Evolutionary conservation across 116 monocot genomes (phyloP).

Genomic region (Cymodocea nodosa): DNA sequence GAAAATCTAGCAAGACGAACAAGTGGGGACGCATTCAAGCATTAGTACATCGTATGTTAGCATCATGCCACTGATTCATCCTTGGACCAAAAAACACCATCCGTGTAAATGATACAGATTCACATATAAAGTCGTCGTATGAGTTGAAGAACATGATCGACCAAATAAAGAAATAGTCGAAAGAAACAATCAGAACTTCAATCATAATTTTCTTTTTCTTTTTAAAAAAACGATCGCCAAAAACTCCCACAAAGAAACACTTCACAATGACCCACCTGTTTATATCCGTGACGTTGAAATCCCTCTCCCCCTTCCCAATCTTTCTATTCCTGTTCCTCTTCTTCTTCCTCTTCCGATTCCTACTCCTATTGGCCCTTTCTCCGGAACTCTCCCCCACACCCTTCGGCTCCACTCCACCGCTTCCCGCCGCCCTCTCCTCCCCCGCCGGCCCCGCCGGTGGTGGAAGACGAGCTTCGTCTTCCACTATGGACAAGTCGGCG

Average conservation of each 20-base stretch:
- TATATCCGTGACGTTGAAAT: slow-evolving; percentile 1
- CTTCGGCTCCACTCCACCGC: not conserved
- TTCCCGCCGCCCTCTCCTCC: not conserved
- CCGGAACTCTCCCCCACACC: not conserved
- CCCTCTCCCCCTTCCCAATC: not conserved
- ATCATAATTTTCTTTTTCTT: too few relatives aligned
- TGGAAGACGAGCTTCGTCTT: not conserved
- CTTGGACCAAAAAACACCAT: too few relatives aligned
- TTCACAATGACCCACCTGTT: not conserved
- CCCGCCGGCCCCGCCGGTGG: not conserved
- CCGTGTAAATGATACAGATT: too few relatives aligned
- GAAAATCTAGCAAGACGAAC: too few relatives aligned
- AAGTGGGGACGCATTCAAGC: too few relatives aligned
- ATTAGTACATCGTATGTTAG: too few relatives aligned
- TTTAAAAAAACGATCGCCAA: not conserved
- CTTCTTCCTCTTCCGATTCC: not conserved
- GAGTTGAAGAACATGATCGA: too few relatives aligned
- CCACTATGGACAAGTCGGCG: not conserved
- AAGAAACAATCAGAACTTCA: not conserved
- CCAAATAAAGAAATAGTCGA: not conserved
- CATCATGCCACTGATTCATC: too few relatives aligned
- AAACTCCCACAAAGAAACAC: not conserved
- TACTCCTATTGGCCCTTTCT: not conserved
- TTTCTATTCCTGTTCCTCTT: slow-evolving; percentile 2
- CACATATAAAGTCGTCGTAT: too few relatives aligned